Conservation (phyloP, 495 filamentous ascomycete genomes). For the Neurospora sublineolata region DNA sequence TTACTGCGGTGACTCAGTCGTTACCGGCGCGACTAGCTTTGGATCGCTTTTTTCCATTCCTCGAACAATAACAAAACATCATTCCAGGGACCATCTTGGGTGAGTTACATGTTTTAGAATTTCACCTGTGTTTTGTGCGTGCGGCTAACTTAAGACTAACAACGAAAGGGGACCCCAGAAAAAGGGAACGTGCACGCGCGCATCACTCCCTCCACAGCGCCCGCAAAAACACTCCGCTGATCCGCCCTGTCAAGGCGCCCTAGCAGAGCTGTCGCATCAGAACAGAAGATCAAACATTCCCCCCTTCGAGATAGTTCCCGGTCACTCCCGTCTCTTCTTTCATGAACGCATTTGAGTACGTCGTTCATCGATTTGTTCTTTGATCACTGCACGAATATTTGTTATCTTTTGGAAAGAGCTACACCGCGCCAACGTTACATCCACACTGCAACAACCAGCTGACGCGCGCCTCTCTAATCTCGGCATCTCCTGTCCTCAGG, state of each 20-base stretch:
- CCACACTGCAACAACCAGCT: not conserved
- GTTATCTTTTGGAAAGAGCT: not conserved
- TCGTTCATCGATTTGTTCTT: too few species aligned
- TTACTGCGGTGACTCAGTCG: not conserved
- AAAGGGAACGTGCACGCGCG: not conserved
- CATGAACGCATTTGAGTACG: not conserved
- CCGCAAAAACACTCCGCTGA: not conserved
- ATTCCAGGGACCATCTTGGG: not conserved
- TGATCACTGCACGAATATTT: not conserved
- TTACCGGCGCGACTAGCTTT: not conserved
- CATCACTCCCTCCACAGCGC: not conserved
- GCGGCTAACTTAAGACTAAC: not conserved
- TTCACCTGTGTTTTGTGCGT: not conserved
- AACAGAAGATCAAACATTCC: not conserved
- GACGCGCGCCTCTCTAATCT: conserved; percentile 1
- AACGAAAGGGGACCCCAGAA: not conserved
- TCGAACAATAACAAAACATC: not conserved
- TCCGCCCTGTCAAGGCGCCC: not conserved
- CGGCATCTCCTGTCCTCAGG: conserved; percentile 4
- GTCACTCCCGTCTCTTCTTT: not conserved
- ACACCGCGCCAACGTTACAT: not conserved
- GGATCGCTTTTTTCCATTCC: not conserved
- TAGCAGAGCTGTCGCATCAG: not conserved
- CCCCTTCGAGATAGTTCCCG: not conserved
- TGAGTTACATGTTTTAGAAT: not conserved